Evolutionary conservation across 192 early-diverging fungal species (phyloP).

Genomic region (Thamnidium elegans): DNA sequence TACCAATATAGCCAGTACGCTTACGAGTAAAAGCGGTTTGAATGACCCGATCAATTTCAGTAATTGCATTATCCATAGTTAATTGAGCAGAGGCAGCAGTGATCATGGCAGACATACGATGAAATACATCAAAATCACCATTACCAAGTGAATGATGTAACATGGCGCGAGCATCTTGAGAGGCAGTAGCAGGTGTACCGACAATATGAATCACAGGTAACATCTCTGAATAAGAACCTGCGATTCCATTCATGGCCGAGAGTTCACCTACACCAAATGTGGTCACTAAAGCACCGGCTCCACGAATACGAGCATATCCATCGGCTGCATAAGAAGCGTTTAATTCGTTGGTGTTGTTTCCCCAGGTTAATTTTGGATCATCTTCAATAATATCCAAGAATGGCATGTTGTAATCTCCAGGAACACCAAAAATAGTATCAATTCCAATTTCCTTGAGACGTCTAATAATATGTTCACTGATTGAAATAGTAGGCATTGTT

Average conservation of each 20-base stretch:
- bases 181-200: slow-evolving; percentile 46
- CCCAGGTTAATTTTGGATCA: slow-evolving; percentile 36
- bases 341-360: slow-evolving; percentile 41
- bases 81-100: slow-evolving; percentile 40
- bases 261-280: slow-evolving; percentile 52
- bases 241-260: slow-evolving; percentile 41
- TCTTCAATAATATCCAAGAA: slow-evolving; percentile 30
- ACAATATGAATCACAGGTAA: slow-evolving; percentile 52
- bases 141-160: slow-evolving; percentile 52
- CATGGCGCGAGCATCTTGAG: slow-evolving; percentile 40
- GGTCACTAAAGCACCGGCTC: slow-evolving; percentile 37
- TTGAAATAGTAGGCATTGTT: slow-evolving; percentile 19
- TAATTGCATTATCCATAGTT: slow-evolving; percentile 27
- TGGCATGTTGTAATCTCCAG: slow-evolving; percentile 48
- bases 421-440: slow-evolving; percentile 40
- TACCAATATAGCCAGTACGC: slow-evolving; percentile 37
- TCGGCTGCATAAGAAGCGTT: slow-evolving; percentile 45
- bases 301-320: slow-evolving; percentile 44
- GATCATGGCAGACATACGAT: slow-evolving; percentile 37
- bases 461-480: slow-evolving; percentile 38
- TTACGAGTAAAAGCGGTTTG: not conserved
- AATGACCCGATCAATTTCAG: slow-evolving; percentile 41
- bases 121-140: slow-evolving; percentile 44
- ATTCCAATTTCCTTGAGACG: slow-evolving; percentile 44
- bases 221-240: slow-evolving; percentile 46